Percentiles rank a stretch among this genome's conserved stretches.
These are phyloP conservation scores for Strigomonas oncopelti DNA, from an alignment of 208 protist genomes.

Conservation along the genomic window DNA sequence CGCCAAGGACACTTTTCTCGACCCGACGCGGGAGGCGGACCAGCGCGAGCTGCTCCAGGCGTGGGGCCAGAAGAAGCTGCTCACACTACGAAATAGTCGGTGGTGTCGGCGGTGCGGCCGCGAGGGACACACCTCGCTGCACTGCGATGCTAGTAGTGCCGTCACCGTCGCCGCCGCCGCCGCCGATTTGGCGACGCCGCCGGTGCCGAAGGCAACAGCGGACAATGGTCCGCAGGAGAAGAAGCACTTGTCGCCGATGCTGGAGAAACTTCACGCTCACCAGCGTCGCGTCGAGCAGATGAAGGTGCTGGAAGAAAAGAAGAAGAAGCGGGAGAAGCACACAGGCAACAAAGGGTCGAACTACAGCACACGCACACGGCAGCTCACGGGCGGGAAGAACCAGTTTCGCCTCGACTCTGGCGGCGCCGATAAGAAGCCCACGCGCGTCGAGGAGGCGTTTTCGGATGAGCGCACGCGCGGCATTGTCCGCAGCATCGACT, in stretches of 20 bases:
- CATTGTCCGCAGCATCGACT: conserved; percentile 65
- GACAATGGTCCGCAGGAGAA: neutral
- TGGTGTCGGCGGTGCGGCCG: conserved; percentile 72
- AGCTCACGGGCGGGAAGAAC: neutral
- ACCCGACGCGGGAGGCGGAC: conserved; percentile 20
- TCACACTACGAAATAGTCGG: conserved; percentile 36
- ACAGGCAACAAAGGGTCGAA: conserved; percentile 8
- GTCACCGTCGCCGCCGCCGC: neutral
- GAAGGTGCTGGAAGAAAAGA: conserved; percentile 66
- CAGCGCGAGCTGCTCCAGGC: conserved; percentile 25
- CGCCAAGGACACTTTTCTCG: conserved; percentile 22
- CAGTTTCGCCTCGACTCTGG: neutral
- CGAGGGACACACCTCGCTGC: conserved; percentile 53
- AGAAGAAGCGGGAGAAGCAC: conserved; percentile 21
- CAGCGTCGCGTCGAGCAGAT: conserved; percentile 66
- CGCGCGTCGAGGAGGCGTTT: conserved; percentile 18
- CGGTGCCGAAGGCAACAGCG: neutral
- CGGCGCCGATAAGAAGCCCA: neutral
- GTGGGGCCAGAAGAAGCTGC: conserved; percentile 40
- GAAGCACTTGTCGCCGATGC: conserved; percentile 11
- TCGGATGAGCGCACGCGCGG: conserved; percentile 75
- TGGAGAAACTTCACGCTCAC: conserved; percentile 56
- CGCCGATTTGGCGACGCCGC: neutral
- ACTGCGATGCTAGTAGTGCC: neutral
- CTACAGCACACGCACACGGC: conserved; percentile 9